These are phyloP conservation scores for Nannochloropsis gaditana DNA, from an alignment of 108 stramenopile species.

Conservation along the genomic window DNA sequence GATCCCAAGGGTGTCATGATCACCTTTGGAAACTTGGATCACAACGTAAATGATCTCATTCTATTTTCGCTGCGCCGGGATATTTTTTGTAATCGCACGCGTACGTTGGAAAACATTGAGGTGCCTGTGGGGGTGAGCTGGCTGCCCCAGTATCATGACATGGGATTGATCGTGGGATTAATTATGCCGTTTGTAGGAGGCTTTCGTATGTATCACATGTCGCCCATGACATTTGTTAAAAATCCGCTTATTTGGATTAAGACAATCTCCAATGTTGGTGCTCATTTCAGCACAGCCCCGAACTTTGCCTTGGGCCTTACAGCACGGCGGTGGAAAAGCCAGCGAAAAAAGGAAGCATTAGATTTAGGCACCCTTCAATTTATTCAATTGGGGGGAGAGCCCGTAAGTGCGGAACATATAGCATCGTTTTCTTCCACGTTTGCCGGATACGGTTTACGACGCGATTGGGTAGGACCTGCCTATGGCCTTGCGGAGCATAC, in stretches of 20 bases:
- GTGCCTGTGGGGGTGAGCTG: conserved; percentile 67
- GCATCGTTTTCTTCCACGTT: conserved; percentile 69
- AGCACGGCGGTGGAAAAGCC: conserved; percentile 28
- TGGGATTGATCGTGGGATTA: conserved; percentile 93
- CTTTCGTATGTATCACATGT: conserved; percentile 80
- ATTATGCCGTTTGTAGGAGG: conserved; percentile 88
- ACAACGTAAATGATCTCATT: conserved; percentile 36
- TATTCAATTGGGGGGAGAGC: conserved; percentile 94
- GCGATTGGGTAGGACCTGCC: conserved; percentile 70
- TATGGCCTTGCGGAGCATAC: conserved; percentile 98
- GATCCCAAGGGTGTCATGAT: conserved; percentile 53
- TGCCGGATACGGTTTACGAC: conserved; percentile 63
- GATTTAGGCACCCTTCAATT: conserved; percentile 71
- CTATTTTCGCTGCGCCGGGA: conserved; percentile 30
- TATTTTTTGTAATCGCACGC: background rate
- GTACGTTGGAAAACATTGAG: background rate
- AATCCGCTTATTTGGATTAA: conserved; percentile 84
- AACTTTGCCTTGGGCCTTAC: conserved; percentile 33
- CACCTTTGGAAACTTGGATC: conserved; percentile 42
- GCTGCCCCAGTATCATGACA: conserved; percentile 99
- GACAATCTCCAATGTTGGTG: conserved; percentile 62
- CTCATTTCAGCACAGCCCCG: conserved; percentile 34
- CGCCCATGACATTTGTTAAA: conserved; percentile 84
- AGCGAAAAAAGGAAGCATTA: conserved; percentile 38
- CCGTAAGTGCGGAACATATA: conserved; percentile 69